Evolutionary conservation across 2,329 filamentous ascomycete species (phyloP), one percentile per base, ranked within the genome.

Genomic region (Aspergillus floridensis): DNA sequence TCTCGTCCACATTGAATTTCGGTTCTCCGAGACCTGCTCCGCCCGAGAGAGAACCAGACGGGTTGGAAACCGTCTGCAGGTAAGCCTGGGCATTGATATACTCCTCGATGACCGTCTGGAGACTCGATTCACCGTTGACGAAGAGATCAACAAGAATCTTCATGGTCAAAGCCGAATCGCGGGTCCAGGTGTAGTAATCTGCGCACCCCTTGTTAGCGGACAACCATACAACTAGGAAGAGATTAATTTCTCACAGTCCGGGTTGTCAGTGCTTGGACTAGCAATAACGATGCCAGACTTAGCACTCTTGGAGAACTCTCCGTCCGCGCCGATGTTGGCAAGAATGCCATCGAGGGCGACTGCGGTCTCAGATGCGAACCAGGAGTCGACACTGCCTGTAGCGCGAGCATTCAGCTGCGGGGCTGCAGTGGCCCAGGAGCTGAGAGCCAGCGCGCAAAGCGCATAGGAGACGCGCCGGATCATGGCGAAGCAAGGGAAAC

Each of bases 161-260:
- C 77, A 89, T 85, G 2, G 86, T 85, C 31, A 93, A 80, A 24
- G 87, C 88, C 16, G 88, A 83, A 72, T 93, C 90, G 68, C 90
- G 80, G 1, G 87, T 91, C 90, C 90, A 93, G 1, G 88, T 91
- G 69, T 86, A 93, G 70, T 84, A 92, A 73, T 93, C 88, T 91
- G n/a, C 7, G 41, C 2, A 48, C 8, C 14, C 55, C 50, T 54
- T 38, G 12, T n/a, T 29, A 22, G 58, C 16, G 53, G 21, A 31
- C 29, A 16, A n/a, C 21, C 5, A 21, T 11, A 19, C n/a, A 72
- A 7, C 19, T 12, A 26, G 14, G 24, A 12, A 24, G 19, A 72
- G 19, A 44, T 16, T 12, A 19, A n/a, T 19, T 16, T 0, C 79
- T 70, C 66, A 84, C 83, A 87, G 65, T 85, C 74, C 1, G 84